These are phyloP conservation scores for Boletus rufocinnamomeus DNA, from an alignment of 768 basidiomycete genomes.

Conservation along the genomic window DNA sequence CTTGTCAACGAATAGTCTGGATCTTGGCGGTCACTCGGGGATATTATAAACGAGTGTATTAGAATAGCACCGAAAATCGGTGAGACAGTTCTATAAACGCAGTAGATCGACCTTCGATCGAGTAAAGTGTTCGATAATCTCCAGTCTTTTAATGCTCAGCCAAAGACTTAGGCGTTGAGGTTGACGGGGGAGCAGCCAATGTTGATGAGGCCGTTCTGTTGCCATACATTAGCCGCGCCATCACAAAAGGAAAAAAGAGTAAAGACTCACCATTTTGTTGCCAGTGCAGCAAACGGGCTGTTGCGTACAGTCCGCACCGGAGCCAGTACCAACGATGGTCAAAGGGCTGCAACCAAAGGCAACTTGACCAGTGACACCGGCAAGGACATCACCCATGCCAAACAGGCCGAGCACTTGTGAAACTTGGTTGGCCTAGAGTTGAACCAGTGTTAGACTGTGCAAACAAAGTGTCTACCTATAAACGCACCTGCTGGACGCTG, in stretches of 20 bases:
- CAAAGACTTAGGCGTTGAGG: background rate
- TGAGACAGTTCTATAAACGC: background rate
- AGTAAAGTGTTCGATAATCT: background rate
- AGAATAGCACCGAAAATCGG: background rate
- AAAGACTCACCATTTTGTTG: conserved; percentile 2
- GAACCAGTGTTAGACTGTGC: background rate
- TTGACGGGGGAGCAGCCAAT: conserved; percentile 12
- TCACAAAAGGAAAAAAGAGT: background rate
- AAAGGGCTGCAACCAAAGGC: conserved; percentile 5
- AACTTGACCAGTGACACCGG: conserved; percentile 3
- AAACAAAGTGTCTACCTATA: accelerated
- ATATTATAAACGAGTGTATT: conserved; percentile 1
- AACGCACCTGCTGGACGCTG: conserved; percentile 5
- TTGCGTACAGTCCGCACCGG: background rate
- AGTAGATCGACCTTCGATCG: background rate
- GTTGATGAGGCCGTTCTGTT: conserved; percentile 12
- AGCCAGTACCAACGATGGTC: background rate
- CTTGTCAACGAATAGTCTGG: no score
- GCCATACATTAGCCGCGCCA: accelerated
- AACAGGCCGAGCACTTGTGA: background rate
- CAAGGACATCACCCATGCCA: background rate
- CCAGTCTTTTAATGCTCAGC: background rate
- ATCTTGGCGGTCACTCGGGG: background rate
- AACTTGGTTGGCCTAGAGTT: background rate
- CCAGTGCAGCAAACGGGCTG: conserved; percentile 16